Conservation (phyloP, 345 rosid species). For the Litchi chinensis region DNA sequence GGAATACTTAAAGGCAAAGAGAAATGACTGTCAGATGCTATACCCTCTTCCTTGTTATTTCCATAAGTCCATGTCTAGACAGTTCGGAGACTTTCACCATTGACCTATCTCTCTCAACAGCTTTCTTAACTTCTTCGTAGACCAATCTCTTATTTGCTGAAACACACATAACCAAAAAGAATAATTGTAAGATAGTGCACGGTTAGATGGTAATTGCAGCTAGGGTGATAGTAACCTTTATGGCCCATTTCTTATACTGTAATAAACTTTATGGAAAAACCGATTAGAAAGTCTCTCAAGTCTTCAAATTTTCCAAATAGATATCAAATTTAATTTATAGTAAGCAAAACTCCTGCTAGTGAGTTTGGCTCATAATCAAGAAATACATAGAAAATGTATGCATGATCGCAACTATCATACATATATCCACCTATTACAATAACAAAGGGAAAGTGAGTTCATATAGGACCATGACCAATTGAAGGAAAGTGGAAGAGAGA, state of each 20-base stretch:
- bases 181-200: background rate
- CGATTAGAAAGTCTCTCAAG: background rate
- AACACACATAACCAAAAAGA: slow-evolving; percentile 27
- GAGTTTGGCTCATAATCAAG: background rate
- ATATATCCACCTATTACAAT: background rate
- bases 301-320: background rate
- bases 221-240: background rate
- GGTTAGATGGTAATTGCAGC: background rate
- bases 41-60: slow-evolving; percentile 98
- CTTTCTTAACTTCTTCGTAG: slow-evolving; percentile 89
- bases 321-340: background rate
- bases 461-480: background rate
- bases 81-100: slow-evolving; percentile 88
- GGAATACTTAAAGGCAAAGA: slow-evolving; percentile 15
- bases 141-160: slow-evolving; percentile 91
- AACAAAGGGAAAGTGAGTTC: background rate
- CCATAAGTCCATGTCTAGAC: slow-evolving; percentile 97
- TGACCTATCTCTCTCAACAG: slow-evolving; percentile 92
- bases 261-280: background rate
- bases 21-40: slow-evolving; percentile 21
- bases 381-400: background rate
- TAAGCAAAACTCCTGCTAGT: background rate
- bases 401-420: background rate
- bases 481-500: slow-evolving; percentile 23
- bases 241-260: slow-evolving; percentile 2